These are phyloP conservation scores for Nematodospora anomalae DNA, from an alignment of 1,139 yeast genomes.

Conservation along the genomic window DNA sequence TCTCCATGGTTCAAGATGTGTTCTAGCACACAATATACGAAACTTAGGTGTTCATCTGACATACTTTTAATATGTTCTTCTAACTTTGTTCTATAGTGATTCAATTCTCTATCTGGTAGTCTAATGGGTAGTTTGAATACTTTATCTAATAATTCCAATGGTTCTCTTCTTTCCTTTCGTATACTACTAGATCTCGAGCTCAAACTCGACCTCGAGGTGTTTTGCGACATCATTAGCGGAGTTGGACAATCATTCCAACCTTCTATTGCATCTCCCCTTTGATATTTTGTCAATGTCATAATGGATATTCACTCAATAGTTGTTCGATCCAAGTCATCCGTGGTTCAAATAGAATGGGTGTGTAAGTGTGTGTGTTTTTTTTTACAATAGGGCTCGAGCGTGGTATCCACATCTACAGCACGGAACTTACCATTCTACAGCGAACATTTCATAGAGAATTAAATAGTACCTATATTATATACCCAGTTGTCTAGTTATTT, in stretches of 20 bases:
- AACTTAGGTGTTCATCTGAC: conserved; percentile 18
- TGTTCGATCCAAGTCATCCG: no score
- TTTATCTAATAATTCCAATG: conserved; percentile 14
- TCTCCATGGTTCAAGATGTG: conserved; percentile 10
- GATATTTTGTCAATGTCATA: conserved; percentile 39
- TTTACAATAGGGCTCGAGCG: no score
- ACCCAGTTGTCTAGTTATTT: conserved; percentile 20
- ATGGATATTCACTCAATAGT: no score
- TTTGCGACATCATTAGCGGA: conserved; percentile 5
- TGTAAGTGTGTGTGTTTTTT: no score
- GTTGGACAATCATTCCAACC: conserved; percentile 52
- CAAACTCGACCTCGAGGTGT: conserved; percentile 2
- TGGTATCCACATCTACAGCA: no score
- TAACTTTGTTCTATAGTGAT: conserved; percentile 37
- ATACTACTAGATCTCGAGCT: conserved; percentile 3
- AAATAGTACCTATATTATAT: no score
- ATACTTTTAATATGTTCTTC: conserved; percentile 17
- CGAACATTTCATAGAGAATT: no score
- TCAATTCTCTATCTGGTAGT: conserved; percentile 35
- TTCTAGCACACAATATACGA: conserved; percentile 18
- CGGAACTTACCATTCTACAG: no score
- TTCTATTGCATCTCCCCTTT: conserved; percentile 41
- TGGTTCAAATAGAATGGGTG: no score
- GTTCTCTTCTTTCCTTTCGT: conserved; percentile 7
- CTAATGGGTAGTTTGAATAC: conserved; percentile 19